Percentiles rank a stretch among this genome's conserved stretches.
Evolutionary conservation across 2,329 filamentous ascomycete species (phyloP).

Genomic region (Phaeosphaeriaceae sp.): DNA sequence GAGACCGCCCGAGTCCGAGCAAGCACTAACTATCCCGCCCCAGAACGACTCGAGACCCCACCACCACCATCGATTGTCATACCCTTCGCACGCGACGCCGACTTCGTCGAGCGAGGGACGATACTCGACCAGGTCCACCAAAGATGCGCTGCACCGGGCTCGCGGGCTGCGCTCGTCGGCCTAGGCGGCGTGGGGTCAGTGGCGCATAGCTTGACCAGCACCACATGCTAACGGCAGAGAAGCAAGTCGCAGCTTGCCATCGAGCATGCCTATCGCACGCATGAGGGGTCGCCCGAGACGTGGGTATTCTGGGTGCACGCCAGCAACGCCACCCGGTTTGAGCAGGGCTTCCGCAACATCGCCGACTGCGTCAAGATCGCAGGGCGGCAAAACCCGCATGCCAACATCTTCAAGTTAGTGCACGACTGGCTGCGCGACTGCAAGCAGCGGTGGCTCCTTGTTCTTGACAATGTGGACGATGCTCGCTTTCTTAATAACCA

Average conservation of each 20-base stretch:
- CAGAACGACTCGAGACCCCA: too few species aligned
- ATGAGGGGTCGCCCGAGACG: slow-evolving; percentile 15
- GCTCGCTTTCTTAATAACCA: background rate
- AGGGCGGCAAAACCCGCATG: slow-evolving; percentile 11
- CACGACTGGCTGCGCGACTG: background rate
- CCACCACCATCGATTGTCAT: background rate
- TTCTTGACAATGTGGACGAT: slow-evolving; percentile 4
- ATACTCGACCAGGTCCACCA: slow-evolving; percentile 11
- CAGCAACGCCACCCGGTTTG: slow-evolving; percentile 9
- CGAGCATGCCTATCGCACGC: slow-evolving; percentile 14
- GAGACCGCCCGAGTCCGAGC: too few species aligned
- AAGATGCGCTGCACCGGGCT: slow-evolving; percentile 12
- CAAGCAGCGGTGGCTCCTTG: slow-evolving; percentile 3
- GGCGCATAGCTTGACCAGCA: background rate
- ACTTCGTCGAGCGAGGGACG: slow-evolving; percentile 30
- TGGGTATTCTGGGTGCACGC: slow-evolving; percentile 24
- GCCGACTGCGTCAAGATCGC: slow-evolving; percentile 18
- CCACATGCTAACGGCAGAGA: slow-evolving; percentile 2
- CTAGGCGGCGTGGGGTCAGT: slow-evolving; percentile 32
- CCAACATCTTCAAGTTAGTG: too few species aligned
- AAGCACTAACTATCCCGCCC: too few species aligned
- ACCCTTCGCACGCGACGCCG: slow-evolving; percentile 27
- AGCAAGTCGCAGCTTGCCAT: slow-evolving; percentile 19
- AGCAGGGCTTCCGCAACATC: slow-evolving; percentile 22
- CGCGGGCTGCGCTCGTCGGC: slow-evolving; percentile 31